phyloP scores from a whole-genome alignment of 1,139 yeast genomes.

The Cylindricascospora bacillispora region DNA sequence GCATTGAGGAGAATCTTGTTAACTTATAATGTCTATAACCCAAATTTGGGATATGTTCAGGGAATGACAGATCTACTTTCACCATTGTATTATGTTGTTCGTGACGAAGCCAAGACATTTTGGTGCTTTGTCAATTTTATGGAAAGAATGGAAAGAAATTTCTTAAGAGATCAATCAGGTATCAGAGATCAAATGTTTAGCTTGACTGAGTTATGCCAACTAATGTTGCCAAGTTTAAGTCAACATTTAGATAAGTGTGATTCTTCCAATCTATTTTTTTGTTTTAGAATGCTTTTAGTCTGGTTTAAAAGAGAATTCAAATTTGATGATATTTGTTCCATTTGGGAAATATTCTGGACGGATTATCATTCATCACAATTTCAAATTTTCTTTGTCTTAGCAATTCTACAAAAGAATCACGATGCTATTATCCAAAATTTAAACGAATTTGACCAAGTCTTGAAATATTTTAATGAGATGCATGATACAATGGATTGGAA shows the following conservation, averaged over 20 bases:
- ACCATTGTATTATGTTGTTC: conserved; percentile 66
- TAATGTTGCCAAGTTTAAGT: conserved; percentile 78
- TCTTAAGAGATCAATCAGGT: conserved; percentile 82
- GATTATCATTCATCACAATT: conserved; percentile 77
- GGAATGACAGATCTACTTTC: conserved; percentile 94
- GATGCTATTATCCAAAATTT: conserved; percentile 64
- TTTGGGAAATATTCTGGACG: conserved; percentile 92
- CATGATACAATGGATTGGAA: conserved; percentile 63
- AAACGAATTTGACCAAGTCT: conserved; percentile 73
- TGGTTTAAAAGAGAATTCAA: conserved; percentile 91
- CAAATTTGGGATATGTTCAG: conserved; percentile 84
- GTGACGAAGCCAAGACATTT: conserved; percentile 71
- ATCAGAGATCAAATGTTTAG: conserved; percentile 82
- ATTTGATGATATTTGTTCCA: conserved; percentile 60
- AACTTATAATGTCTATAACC: conserved; percentile 76
- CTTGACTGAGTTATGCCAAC: conserved; percentile 69
- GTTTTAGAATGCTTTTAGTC: conserved; percentile 85
- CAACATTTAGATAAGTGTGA: conserved; percentile 79
- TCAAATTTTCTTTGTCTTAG: conserved; percentile 75
- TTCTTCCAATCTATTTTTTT: conserved; percentile 80
- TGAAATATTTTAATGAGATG: conserved; percentile 85
- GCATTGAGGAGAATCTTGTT: conserved; percentile 65
- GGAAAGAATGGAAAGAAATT: conserved; percentile 94
- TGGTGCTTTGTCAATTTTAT: conserved; percentile 84
- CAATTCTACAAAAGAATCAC: conserved; percentile 78